Evolutionary conservation across 306 rosid genomes (phyloP).

Genomic region (Myrica gale): DNA sequence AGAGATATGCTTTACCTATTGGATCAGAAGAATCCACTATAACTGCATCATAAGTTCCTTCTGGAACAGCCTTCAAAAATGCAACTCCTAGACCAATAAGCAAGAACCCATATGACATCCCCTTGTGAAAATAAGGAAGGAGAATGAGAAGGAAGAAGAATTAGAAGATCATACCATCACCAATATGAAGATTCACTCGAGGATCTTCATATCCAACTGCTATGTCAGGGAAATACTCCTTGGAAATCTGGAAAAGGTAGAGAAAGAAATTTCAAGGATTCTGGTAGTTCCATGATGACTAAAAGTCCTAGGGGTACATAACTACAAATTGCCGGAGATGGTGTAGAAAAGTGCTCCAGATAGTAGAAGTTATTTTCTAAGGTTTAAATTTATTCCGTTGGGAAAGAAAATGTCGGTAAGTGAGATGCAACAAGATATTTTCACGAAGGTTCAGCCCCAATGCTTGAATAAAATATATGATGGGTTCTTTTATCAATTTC

Average conservation of each 20-base stretch:
- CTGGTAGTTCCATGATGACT: neutral
- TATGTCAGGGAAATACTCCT: constrained; percentile 73
- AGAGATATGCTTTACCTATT: constrained; percentile 51
- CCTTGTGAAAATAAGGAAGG: neutral
- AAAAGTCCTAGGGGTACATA: neutral
- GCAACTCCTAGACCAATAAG: constrained; percentile 72
- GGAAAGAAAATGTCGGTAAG: neutral
- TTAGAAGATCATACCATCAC: constrained; percentile 71
- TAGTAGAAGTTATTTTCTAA: neutral
- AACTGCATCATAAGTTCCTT: constrained; percentile 89
- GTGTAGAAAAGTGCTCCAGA: neutral
- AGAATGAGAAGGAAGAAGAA: constrained; percentile 13
- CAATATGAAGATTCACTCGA: constrained; percentile 75
- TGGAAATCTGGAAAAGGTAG: constrained; percentile 62
- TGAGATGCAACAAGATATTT: neutral
- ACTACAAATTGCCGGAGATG: neutral
- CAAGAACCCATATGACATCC: constrained; percentile 18
- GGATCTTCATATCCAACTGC: constrained; percentile 84
- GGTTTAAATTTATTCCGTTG: neutral
- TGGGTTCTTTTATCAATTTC: neutral
- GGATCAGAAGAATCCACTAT: constrained; percentile 99
- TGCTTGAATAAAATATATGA: neutral
- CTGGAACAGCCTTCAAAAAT: constrained; percentile 77
- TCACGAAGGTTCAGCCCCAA: neutral
- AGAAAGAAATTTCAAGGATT: neutral